These are phyloP conservation scores for Apophysomyces trapeziformis DNA, from an alignment of 371 early-diverging fungal species.

Conservation along the genomic window DNA sequence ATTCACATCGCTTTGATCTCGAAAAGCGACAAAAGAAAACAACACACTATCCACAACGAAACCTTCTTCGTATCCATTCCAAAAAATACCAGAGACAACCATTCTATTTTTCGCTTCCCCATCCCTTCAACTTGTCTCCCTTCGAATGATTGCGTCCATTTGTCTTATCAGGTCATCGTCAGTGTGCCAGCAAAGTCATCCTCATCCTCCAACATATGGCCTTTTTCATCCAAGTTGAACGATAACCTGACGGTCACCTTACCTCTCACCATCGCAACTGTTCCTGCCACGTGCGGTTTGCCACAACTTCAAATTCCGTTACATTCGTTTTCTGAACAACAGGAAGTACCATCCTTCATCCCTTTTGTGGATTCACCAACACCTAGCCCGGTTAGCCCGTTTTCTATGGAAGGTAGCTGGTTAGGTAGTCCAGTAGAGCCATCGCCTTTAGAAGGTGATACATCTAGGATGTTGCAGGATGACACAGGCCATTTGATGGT, in stretches of 20 bases:
- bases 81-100: constrained; percentile 34
- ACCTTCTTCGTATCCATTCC: constrained; percentile 39
- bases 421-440: constrained; percentile 38
- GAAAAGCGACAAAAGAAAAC: constrained; percentile 16
- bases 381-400: constrained; percentile 34
- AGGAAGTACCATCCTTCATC: constrained; percentile 36
- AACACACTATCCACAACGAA: constrained; percentile 35
- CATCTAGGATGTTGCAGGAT: constrained; percentile 28
- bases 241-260: constrained; percentile 16
- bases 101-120: constrained; percentile 36
- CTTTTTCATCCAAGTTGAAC: neutral
- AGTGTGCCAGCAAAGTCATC: constrained; percentile 25
- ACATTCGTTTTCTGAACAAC: constrained; percentile 16
- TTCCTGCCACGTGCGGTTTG: constrained; percentile 20
- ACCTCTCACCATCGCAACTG: constrained; percentile 24
- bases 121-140: constrained; percentile 39
- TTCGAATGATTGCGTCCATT: constrained; percentile 33
- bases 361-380: constrained; percentile 41
- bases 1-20: constrained; percentile 38
- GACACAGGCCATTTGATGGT: constrained; percentile 44
- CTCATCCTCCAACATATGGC: constrained; percentile 12
- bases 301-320: constrained; percentile 22
- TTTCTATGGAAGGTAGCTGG: constrained; percentile 27
- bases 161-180: constrained; percentile 33
- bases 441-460: constrained; percentile 15